Percentiles rank a stretch among this genome's conserved stretches.
Evolutionary conservation across 495 filamentous ascomycete genomes (phyloP).

Genomic region (Penicillium riverlandense): DNA sequence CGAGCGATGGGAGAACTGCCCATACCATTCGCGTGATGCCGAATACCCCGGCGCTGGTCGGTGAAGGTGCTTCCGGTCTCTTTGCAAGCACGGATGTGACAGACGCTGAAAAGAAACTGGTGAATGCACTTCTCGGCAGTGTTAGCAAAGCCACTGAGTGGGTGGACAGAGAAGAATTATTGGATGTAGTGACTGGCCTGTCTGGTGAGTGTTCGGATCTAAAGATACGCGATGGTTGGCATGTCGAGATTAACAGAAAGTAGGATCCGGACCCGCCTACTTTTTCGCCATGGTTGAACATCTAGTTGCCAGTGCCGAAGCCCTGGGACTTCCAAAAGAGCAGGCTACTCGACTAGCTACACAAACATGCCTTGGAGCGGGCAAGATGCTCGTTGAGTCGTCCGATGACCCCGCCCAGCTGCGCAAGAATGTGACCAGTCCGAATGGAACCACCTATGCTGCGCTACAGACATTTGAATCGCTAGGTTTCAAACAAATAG

Average conservation of each 20-base stretch:
- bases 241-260: not conserved
- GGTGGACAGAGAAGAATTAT: conserved; percentile 32
- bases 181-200: conserved; percentile 35
- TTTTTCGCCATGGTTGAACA: conserved; percentile 43
- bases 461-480: conserved; percentile 31
- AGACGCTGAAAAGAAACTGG: conserved; percentile 26
- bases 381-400: conserved; percentile 33
- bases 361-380: conserved; percentile 36
- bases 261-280: conserved; percentile 37
- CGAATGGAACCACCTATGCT: conserved; percentile 35
- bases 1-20: conserved; percentile 15
- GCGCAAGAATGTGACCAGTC: conserved; percentile 38
- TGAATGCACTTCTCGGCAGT: conserved; percentile 25
- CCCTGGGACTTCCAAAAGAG: conserved; percentile 27
- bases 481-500: conserved; percentile 25
- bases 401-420: conserved; percentile 27
- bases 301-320: conserved; percentile 29
- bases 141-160: conserved; percentile 35
- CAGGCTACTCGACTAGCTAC: conserved; percentile 34
- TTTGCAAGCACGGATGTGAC: conserved; percentile 25
- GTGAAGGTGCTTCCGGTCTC: conserved; percentile 29
- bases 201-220: conserved; percentile 22
- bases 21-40: conserved; percentile 37
- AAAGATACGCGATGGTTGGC: not conserved
- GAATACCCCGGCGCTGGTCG: conserved; percentile 33